These are phyloP conservation scores for Talaromyces sp. DNA, from an alignment of 2,329 filamentous ascomycete species.

Conservation along the genomic window DNA sequence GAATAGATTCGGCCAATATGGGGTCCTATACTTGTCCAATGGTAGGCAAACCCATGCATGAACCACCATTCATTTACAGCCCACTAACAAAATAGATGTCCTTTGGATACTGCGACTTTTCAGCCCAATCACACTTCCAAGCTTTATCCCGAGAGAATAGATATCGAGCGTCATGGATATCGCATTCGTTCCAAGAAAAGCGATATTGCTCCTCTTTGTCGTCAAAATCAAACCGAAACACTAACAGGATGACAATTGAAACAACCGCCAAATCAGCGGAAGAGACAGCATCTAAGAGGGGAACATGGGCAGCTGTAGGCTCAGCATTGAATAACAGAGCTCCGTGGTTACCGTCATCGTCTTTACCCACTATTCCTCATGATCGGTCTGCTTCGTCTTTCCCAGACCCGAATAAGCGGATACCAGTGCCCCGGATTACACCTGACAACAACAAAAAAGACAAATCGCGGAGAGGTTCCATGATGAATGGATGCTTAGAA, in stretches of 20 bases:
- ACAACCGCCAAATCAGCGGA: background rate
- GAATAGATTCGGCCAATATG: background rate
- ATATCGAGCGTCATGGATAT: background rate
- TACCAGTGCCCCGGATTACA: background rate
- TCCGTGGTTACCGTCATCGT: background rate
- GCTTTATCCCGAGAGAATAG: background rate
- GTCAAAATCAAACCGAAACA: background rate
- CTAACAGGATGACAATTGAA: background rate
- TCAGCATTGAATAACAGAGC: background rate
- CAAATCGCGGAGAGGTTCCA: background rate
- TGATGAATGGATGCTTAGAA: background rate
- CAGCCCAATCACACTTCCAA: slow-evolving; percentile 4
- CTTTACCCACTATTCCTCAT: background rate
- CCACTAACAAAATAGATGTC: background rate
- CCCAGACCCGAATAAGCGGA: no score
- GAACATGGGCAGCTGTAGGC: background rate
- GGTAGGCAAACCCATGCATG: background rate
- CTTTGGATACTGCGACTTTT: slow-evolving; percentile 8
- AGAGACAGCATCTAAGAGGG: background rate
- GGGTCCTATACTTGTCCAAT: background rate
- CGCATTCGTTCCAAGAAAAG: background rate
- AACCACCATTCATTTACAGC: background rate
- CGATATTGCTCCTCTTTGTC: background rate
- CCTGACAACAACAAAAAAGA: background rate
- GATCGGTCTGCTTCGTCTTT: background rate